Percentiles rank a stretch among this genome's conserved stretches.
phyloP scores from a whole-genome alignment of 495 filamentous ascomycete species.

The Penicillium subrubescens region DNA sequence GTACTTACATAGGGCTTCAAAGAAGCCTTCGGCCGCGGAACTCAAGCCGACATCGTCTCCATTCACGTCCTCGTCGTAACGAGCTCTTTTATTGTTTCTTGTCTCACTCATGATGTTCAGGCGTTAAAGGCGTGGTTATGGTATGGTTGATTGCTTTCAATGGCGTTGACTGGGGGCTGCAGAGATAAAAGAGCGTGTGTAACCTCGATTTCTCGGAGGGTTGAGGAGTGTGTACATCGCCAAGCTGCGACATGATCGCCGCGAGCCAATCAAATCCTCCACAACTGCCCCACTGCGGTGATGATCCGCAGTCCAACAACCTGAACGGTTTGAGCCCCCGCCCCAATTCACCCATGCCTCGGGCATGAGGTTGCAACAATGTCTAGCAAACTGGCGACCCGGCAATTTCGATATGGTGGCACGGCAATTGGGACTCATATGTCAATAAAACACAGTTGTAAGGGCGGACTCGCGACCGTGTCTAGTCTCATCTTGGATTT shows the following conservation, averaged over 20 bases:
- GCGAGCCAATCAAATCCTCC: neutral
- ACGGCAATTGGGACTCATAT: no score
- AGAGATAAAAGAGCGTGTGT: neutral
- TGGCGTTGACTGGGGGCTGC: neutral
- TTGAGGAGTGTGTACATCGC: neutral
- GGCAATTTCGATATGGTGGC: no score
- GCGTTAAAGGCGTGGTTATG: neutral
- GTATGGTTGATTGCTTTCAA: neutral
- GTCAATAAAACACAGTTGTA: no score
- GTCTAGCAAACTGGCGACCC: no score
- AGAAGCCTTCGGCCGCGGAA: slow-evolving; percentile 27
- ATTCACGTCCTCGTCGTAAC: slow-evolving; percentile 13
- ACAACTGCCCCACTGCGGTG: neutral
- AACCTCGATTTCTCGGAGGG: neutral
- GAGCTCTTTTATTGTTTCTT: slow-evolving; percentile 9
- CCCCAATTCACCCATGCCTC: neutral
- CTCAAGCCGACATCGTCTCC: slow-evolving; percentile 8
- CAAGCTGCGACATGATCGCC: neutral
- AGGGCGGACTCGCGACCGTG: no score
- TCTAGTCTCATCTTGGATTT: no score
- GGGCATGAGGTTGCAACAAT: neutral
- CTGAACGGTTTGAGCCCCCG: neutral
- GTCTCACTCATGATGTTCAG: neutral
- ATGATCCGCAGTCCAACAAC: neutral
- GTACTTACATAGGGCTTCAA: slow-evolving; percentile 24